Percentiles rank a stretch among this genome's conserved stretches.
phyloP scores from a whole-genome alignment of 2,329 filamentous ascomycete species.

The Paradendryphiella salina region DNA sequence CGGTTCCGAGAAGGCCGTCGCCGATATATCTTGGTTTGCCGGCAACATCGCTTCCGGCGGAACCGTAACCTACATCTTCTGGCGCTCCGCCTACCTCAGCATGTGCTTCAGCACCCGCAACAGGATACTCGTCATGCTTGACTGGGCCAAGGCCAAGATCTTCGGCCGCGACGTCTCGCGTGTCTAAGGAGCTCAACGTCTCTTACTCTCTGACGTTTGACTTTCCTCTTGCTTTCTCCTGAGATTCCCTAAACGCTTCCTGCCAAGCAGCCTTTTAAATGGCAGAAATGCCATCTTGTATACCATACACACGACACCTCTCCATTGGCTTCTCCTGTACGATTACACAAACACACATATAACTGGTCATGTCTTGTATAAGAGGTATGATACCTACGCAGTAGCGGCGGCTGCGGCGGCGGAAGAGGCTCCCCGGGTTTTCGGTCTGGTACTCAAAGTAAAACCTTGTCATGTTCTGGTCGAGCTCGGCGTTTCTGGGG shows the following conservation, averaged over 20 bases:
- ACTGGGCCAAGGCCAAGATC: constrained; percentile 96
- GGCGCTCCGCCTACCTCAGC: constrained; percentile 95
- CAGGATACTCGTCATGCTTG: constrained; percentile 85
- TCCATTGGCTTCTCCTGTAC: constrained; percentile 4
- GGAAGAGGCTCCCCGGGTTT: not conserved
- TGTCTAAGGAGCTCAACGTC: constrained; percentile 50
- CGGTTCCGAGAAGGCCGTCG: constrained; percentile 95
- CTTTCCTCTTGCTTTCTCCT: not conserved
- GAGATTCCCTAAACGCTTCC: constrained; percentile 10
- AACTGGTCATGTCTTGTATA: constrained; percentile 12
- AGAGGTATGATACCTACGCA: constrained; percentile 8
- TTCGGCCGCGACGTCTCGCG: constrained; percentile 94
- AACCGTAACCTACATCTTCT: constrained; percentile 95
- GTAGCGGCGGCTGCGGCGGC: not conserved
- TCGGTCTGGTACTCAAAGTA: constrained; percentile 2
- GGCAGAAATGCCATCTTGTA: constrained; percentile 1
- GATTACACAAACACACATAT: not conserved
- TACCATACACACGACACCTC: constrained; percentile 1
- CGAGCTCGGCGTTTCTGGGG: constrained; percentile 12
- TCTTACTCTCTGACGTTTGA: not conserved
- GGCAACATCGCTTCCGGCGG: constrained; percentile 94
- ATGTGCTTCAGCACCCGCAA: constrained; percentile 99
- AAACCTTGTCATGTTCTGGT: constrained; percentile 7
- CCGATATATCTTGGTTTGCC: constrained; percentile 95
- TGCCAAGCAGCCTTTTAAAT: not conserved